phyloP scores from a whole-genome alignment of 257 asterid genomes.

The Striga asiatica region DNA sequence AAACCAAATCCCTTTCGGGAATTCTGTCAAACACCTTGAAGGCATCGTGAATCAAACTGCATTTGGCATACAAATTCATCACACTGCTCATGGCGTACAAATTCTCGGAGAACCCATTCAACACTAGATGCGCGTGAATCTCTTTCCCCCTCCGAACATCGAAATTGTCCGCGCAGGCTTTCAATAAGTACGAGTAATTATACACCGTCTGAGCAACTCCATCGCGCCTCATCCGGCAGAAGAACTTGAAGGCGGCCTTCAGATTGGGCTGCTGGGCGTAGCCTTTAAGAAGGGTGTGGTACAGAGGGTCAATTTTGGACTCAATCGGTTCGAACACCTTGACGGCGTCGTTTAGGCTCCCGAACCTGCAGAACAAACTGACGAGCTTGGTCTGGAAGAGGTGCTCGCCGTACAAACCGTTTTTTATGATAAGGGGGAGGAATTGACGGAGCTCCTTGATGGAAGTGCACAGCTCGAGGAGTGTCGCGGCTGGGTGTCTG shows the following conservation, averaged over 20 bases:
- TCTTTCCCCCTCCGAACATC: constrained; percentile 50
- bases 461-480: constrained; percentile 65
- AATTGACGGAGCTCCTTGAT: constrained; percentile 62
- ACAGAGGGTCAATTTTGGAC: constrained; percentile 53
- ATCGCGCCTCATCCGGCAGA: constrained; percentile 45
- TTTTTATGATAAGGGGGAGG: constrained; percentile 62
- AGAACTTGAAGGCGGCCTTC: constrained; percentile 43
- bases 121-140: constrained; percentile 66
- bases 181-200: constrained; percentile 49
- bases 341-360: constrained; percentile 55
- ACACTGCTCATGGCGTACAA: constrained; percentile 52
- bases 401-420: constrained; percentile 60
- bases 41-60: constrained; percentile 52
- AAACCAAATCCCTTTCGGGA: constrained; percentile 71
- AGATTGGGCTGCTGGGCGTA: constrained; percentile 31
- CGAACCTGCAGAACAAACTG: constrained; percentile 69
- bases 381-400: constrained; percentile 73
- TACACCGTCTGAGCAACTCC: constrained; percentile 50
- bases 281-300: constrained; percentile 73
- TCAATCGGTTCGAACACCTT: constrained; percentile 56
- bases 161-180: constrained; percentile 50
- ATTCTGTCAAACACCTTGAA: constrained; percentile 77
- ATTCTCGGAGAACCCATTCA: constrained; percentile 45
- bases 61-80: constrained; percentile 62
- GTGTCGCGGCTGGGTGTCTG: constrained; percentile 74